phyloP scores from a whole-genome alignment of 805 yeast genomes.

The Wickerhamomyces mucosus region DNA sequence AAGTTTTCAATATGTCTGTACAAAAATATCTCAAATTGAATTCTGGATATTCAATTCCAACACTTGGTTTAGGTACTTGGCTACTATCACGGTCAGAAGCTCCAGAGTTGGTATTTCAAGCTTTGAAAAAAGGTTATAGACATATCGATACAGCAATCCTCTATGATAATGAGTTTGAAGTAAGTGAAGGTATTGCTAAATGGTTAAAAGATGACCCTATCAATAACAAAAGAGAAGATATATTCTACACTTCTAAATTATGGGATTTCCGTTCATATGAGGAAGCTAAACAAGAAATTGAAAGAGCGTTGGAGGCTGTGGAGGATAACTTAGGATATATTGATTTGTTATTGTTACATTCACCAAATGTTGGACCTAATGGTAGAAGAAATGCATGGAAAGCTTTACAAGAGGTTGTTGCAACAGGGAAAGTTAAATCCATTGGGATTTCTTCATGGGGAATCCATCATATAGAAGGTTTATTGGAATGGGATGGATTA shows the following conservation, averaged over 20 bases:
- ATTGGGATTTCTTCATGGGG: constrained; percentile 80
- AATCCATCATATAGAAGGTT: constrained; percentile 47
- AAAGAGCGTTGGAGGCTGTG: constrained; percentile 42
- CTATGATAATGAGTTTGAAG: constrained; percentile 58
- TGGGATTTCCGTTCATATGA: constrained; percentile 47
- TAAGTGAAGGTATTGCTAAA: constrained; percentile 45
- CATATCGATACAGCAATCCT: constrained; percentile 65
- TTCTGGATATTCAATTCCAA: constrained; percentile 48
- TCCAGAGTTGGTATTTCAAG: constrained; percentile 38
- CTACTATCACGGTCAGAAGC: constrained; percentile 30
- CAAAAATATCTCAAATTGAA: constrained; percentile 24
- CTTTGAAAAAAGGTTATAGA: constrained; percentile 58
- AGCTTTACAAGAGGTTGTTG: constrained; percentile 70
- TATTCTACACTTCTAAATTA: constrained; percentile 60
- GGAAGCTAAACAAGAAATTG: constrained; percentile 48
- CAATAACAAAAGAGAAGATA: constrained; percentile 39
- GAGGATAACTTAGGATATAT: constrained; percentile 49
- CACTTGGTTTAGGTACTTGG: constrained; percentile 49
- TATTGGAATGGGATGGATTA: constrained; percentile 49
- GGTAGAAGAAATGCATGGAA: constrained; percentile 56
- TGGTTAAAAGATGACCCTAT: constrained; percentile 41
- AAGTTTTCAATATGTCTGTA: constrained; percentile 3
- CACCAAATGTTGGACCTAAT: constrained; percentile 47
- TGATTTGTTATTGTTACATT: constrained; percentile 60
- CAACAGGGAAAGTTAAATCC: constrained; percentile 47